A percentile compares a stretch with the other conserved stretches of the same genome.
phyloP scores from a whole-genome alignment of 257 asterid species.

The Ophiorrhiza pumila region DNA sequence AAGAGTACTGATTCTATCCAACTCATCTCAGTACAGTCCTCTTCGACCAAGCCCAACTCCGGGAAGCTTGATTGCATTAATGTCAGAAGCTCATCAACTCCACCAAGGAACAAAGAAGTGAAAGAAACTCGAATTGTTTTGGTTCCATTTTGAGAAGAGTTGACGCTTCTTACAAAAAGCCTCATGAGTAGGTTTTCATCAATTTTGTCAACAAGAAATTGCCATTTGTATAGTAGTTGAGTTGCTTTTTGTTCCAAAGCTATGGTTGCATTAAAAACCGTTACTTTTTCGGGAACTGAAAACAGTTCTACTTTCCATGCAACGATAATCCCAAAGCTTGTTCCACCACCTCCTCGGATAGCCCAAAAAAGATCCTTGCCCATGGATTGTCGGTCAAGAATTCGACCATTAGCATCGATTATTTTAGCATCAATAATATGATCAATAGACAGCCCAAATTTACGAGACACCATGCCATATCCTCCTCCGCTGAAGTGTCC shows the following conservation, averaged over 20 bases:
- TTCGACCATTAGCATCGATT: conserved; percentile 27
- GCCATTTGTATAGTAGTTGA: conserved; percentile 37
- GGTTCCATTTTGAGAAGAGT: conserved; percentile 11
- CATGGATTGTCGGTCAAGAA: conserved; percentile 36
- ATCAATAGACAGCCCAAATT: conserved; percentile 32
- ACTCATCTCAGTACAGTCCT: conserved; percentile 41
- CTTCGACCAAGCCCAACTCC: conserved; percentile 32
- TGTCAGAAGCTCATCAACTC: conserved; percentile 22
- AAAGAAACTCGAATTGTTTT: conserved; percentile 30
- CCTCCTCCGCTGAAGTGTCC: conserved; percentile 57
- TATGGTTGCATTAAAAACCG: conserved; percentile 31
- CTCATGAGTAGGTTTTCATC: conserved; percentile 36
- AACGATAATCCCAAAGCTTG: conserved; percentile 36
- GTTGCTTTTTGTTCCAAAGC: conserved; percentile 43
- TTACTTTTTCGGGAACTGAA: conserved; percentile 30
- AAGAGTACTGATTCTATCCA: conserved; percentile 40
- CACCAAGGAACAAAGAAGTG: conserved; percentile 34
- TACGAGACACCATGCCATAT: conserved; percentile 34
- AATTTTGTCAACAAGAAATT: conserved; percentile 33
- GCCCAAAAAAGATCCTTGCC: conserved; percentile 60
- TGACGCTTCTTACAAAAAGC: conserved; percentile 8
- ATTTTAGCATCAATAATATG: conserved; percentile 39
- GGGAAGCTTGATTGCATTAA: conserved; percentile 38
- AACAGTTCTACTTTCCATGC: conserved; percentile 35
- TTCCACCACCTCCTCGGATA: conserved; percentile 49